Base-by-base conservation (phyloP, 228 moss, liverwort and hornwort genomes). In the Sphagnum fallax region DNA sequence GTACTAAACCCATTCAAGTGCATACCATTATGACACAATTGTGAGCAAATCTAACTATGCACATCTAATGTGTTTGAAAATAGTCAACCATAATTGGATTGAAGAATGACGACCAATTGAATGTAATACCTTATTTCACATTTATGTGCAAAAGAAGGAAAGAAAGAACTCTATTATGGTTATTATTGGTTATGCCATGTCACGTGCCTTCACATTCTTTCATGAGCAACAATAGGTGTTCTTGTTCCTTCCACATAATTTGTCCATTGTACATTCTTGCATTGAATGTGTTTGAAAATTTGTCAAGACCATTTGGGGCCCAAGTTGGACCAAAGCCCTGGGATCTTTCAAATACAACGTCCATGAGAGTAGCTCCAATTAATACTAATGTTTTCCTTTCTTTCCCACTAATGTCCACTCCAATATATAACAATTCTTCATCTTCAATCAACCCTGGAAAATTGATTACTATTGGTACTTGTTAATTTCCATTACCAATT, bases 241-340 rank as follows among this genome's bases (percentile, higher is more conserved):
- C 32, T 32, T 32, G 32, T 32, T 32, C 2, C 32, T 32, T 32
- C 32, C 32, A 32, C 32, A 32, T 32, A 32, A 61, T 51, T 8
- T 64, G 64, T 71, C 73, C 75, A 15, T 55, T 55, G 47, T 63
- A 16, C 0, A 63, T 53, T 15, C 53, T 62, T 0, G 14, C 48
- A 57, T 71, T 64, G 16, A 53, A 71, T 4, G 65, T 13, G 32
- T 55, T 55, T 52, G 71, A 14, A 32, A 32, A 32, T 32, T 32
- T 32, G 6, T 51, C 13, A 62, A 32, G 63, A 68, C 68, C 58
- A 59, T 81, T 74, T n/a, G 48, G 12, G 65, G 64, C 69, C 50
- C 75, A 50, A 61, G 78, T 67, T 51, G 75, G 70, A 10, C 87
- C 87, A 65, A 87, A 87, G 14, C 87, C 87, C 16, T 83, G 83